phyloP scores from a whole-genome alignment of 225 moss, liverwort and hornwort species.

The Polytrichum commune region DNA sequence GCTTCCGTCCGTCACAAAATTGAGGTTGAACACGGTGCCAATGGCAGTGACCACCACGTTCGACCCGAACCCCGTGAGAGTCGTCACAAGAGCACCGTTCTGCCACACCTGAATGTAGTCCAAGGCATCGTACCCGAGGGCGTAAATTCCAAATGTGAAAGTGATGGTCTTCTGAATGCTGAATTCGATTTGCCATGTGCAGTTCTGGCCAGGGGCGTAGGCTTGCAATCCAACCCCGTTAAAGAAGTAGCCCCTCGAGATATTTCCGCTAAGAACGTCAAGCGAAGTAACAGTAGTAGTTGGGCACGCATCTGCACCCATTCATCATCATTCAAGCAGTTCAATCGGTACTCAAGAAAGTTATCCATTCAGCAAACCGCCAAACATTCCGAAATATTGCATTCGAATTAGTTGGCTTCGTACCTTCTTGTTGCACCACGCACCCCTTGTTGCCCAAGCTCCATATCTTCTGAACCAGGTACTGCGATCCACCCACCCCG shows the following conservation, averaged over 20 bases:
- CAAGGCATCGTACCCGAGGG: not conserved
- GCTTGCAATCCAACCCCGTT: conserved; percentile 1
- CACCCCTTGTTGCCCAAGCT: too few species aligned
- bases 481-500: not conserved
- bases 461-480: not conserved
- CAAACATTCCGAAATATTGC: too few species aligned
- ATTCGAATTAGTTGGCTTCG: too few species aligned
- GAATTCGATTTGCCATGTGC: not conserved
- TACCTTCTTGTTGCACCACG: too few species aligned
- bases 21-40: not conserved
- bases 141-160: not conserved
- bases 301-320: not conserved
- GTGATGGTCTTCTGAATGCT: not conserved
- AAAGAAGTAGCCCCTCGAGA: not conserved
- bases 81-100: not conserved
- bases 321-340: too few species aligned
- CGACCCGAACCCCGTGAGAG: not conserved
- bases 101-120: not conserved
- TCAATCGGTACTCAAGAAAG: too few species aligned
- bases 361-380: not conserved
- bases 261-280: not conserved
- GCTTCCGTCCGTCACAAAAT: not conserved
- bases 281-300: not conserved
- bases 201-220: not conserved
- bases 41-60: not conserved